phyloP scores from a whole-genome alignment of 2,329 filamentous ascomycete species.

The Fusarium illudens region DNA sequence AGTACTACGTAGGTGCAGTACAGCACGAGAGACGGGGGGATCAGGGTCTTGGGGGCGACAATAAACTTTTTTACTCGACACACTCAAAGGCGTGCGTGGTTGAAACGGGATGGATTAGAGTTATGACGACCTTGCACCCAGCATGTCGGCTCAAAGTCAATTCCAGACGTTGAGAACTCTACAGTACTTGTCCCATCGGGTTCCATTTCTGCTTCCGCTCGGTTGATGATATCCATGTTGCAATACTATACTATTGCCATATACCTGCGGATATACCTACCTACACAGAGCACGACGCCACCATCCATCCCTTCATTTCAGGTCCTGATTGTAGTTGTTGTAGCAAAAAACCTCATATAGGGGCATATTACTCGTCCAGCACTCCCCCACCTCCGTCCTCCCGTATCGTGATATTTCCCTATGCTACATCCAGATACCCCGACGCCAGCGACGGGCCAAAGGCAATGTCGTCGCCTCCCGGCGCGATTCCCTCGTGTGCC shows the following conservation, averaged over 20 bases:
- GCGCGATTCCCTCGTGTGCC: slow-evolving; percentile 49
- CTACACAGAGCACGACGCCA: slow-evolving; percentile 23
- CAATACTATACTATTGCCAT: background rate
- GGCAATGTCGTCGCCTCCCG: slow-evolving; percentile 43
- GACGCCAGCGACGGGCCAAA: slow-evolving; percentile 47
- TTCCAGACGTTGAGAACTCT: background rate
- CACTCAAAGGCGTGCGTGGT: background rate
- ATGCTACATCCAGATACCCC: slow-evolving; percentile 49
- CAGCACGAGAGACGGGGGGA: background rate
- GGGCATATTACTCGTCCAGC: slow-evolving; percentile 30
- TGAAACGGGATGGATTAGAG: slow-evolving; percentile 3
- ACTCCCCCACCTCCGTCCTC: background rate
- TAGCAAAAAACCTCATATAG: slow-evolving; percentile 9
- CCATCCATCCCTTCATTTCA: slow-evolving; percentile 1
- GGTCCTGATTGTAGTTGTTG: background rate
- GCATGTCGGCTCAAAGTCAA: background rate
- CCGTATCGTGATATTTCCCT: background rate
- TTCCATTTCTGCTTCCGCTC: background rate
- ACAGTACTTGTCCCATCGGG: background rate
- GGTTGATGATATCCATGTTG: background rate
- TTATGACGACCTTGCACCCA: slow-evolving; percentile 1
- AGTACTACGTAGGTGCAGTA: too few species aligned
- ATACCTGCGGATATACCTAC: background rate
- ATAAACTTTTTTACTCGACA: slow-evolving; percentile 1
- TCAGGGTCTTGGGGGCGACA: background rate